Percentiles rank a stretch among this genome's conserved stretches.
phyloP scores from a whole-genome alignment of 2,329 filamentous ascomycete genomes.

The Arthroderma uncinatum region DNA sequence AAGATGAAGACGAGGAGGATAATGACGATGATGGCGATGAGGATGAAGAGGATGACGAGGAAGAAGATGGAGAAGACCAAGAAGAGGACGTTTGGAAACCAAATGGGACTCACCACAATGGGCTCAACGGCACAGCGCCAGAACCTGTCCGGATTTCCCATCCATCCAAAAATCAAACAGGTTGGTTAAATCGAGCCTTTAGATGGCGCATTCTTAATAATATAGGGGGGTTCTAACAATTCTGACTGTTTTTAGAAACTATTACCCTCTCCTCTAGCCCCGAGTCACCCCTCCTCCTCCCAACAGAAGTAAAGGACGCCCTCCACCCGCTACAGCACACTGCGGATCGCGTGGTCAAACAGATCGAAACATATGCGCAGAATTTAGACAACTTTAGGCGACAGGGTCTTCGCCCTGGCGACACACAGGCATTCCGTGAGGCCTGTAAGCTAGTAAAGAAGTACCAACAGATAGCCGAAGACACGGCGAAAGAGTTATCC shows the following conservation, averaged over 20 bases:
- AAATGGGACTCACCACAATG: constrained; percentile 1
- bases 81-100: not conserved
- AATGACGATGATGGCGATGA: constrained; percentile 16
- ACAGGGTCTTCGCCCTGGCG: constrained; percentile 23
- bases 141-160: not conserved
- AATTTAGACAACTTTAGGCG: constrained; percentile 64
- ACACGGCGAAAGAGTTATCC: constrained; percentile 36
- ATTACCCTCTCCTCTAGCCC: constrained; percentile 13
- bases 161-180: constrained; percentile 1
- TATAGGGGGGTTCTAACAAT: not conserved
- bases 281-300: constrained; percentile 29
- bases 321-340: constrained; percentile 52
- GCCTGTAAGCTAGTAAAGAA: constrained; percentile 57
- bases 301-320: constrained; percentile 40
- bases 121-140: not conserved
- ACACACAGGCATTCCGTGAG: constrained; percentile 49
- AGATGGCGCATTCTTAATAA: not conserved
- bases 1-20: constrained; percentile 14
- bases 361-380: constrained; percentile 79
- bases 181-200: not conserved
- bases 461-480: constrained; percentile 49
- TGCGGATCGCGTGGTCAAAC: constrained; percentile 59
- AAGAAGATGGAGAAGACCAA: constrained; percentile 6
- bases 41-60: constrained; percentile 3
- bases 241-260: constrained; percentile 5